These are phyloP conservation scores for Taxillus chinensis DNA, from an alignment of 164 flowering plant genomes.

Conservation along the genomic window DNA sequence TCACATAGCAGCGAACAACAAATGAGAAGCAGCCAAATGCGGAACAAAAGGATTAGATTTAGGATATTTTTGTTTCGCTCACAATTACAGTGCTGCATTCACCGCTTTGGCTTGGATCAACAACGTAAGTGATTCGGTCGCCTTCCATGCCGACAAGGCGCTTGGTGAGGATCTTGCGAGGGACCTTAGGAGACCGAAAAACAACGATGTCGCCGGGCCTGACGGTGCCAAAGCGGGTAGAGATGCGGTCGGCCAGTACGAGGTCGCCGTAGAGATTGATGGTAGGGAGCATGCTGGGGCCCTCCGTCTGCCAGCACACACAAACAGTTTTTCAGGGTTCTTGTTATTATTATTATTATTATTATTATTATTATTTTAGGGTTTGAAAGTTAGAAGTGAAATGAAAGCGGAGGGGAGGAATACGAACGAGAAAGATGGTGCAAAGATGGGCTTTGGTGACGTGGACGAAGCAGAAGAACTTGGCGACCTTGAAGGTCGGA, in stretches of 20 bases:
- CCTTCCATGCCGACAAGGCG: constrained; percentile 49
- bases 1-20: no score
- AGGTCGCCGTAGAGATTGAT: constrained; percentile 48
- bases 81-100: constrained; percentile 24
- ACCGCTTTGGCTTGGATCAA: constrained; percentile 11
- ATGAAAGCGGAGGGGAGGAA: no score
- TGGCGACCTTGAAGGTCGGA: no score
- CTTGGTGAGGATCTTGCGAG: constrained; percentile 35
- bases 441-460: no score
- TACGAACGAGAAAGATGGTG: no score
- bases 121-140: constrained; percentile 33
- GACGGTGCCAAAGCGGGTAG: constrained; percentile 35
- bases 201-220: constrained; percentile 42
- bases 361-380: no score
- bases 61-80: neutral
- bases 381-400: no score
- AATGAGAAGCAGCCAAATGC: no score
- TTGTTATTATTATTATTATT: no score
- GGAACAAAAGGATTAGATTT: neutral
- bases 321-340: no score
- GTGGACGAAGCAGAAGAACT: no score
- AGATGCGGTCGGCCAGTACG: constrained; percentile 30
- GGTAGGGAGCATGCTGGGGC: constrained; percentile 71
- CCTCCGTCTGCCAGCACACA: constrained; percentile 29
- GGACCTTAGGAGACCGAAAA: constrained; percentile 39